A percentile compares a stretch with the other conserved stretches of the same genome.
phyloP scores from a whole-genome alignment of 2,329 filamentous ascomycete species.

The Trichoderma lentiforme region DNA sequence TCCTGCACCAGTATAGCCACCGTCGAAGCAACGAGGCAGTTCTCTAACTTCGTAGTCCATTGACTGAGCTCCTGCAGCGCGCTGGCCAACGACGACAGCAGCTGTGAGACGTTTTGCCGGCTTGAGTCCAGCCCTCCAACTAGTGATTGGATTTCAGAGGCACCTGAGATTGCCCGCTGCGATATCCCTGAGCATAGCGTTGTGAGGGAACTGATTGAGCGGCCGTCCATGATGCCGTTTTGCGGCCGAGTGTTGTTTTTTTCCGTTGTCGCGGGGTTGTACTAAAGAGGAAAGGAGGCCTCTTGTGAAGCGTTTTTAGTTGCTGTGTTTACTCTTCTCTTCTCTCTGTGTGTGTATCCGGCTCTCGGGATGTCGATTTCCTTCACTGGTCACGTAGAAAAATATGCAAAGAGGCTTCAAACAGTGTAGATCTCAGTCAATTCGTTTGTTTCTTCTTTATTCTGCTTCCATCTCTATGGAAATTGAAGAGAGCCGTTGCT shows the following conservation, averaged over 20 bases:
- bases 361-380: not conserved
- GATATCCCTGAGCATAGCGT: slow-evolving; percentile 32
- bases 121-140: slow-evolving; percentile 20
- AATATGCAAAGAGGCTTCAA: not conserved
- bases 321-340: not conserved
- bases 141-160: slow-evolving; percentile 31
- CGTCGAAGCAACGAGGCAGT: slow-evolving; percentile 24
- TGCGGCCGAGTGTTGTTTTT: not conserved
- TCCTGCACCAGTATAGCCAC: slow-evolving; percentile 33
- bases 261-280: not conserved
- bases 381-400: not conserved
- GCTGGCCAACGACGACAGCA: slow-evolving; percentile 26
- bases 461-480: not conserved
- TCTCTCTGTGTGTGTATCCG: not conserved
- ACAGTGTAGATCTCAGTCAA: not conserved
- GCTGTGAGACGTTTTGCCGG: slow-evolving; percentile 19
- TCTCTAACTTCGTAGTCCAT: slow-evolving; percentile 26
- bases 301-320: not conserved
- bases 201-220: slow-evolving; percentile 34
- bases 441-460: not conserved
- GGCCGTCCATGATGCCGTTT: slow-evolving; percentile 30
- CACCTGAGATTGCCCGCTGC: slow-evolving; percentile 29
- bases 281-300: not conserved
- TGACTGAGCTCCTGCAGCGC: slow-evolving; percentile 29
- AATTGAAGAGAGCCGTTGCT: not conserved